Evolutionary conservation across 75 land plant species (phyloP).

Genomic region (Larix kaempferi): DNA sequence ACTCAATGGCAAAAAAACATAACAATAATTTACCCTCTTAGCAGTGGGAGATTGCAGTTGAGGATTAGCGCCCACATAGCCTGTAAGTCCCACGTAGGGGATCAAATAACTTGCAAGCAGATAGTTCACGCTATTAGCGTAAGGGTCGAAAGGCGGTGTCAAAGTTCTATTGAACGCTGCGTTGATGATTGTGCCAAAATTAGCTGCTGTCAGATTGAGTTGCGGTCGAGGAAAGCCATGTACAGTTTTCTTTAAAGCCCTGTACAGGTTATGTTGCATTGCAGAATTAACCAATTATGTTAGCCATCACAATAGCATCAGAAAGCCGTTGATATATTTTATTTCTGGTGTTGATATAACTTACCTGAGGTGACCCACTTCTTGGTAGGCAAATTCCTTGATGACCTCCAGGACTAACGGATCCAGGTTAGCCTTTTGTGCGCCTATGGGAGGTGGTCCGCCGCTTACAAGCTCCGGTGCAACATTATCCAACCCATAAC

Average conservation of each 20-base stretch:
- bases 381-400: constrained; percentile 49
- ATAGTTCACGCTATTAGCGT: constrained; percentile 56
- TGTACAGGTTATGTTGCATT: constrained; percentile 10
- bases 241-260: constrained; percentile 52
- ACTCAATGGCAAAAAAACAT: too few relatives aligned
- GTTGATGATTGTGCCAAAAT: constrained; percentile 54
- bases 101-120: constrained; percentile 70
- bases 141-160: constrained; percentile 75
- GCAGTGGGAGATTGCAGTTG: constrained; percentile 23
- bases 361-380: constrained; percentile 59
- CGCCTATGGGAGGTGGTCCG: constrained; percentile 54
- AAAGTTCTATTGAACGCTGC: constrained; percentile 43
- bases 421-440: constrained; percentile 54
- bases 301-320: not conserved
- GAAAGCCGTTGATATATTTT: not conserved
- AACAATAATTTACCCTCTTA: constrained; percentile 22
- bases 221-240: constrained; percentile 13
- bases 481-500: constrained; percentile 43
- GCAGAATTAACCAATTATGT: not conserved
- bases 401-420: constrained; percentile 17
- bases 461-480: constrained; percentile 30
- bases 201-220: constrained; percentile 46
- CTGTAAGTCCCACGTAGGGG: constrained; percentile 44
- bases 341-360: not conserved
- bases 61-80: constrained; percentile 81